Conservation (phyloP, 2,329 filamentous ascomycete species). For the Clarireedia hainanense region DNA sequence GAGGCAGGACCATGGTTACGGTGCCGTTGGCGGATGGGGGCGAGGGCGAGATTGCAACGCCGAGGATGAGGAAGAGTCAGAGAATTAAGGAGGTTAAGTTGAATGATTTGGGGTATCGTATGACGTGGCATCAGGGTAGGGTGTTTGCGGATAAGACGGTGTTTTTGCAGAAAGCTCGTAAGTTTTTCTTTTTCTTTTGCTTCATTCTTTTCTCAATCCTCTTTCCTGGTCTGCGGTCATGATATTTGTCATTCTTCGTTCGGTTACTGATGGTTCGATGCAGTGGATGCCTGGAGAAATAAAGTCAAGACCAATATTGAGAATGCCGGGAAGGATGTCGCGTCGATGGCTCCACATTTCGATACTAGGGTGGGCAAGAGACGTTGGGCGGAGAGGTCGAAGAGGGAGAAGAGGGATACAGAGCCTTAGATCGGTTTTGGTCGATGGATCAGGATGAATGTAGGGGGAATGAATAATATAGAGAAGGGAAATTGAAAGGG, state of each 20-base stretch:
- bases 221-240: neutral
- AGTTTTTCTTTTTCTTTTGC: slow-evolving; percentile 36
- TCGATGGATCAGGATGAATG: too few species aligned
- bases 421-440: neutral
- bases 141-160: slow-evolving; percentile 81
- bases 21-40: slow-evolving; percentile 62
- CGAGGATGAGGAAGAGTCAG: slow-evolving; percentile 60
- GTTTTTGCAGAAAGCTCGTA: slow-evolving; percentile 85
- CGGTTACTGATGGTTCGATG: neutral
- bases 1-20: slow-evolving; percentile 44
- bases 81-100: slow-evolving; percentile 79
- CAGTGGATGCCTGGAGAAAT: slow-evolving; percentile 90
- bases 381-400: slow-evolving; percentile 55
- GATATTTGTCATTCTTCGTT: neutral
- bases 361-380: slow-evolving; percentile 84
- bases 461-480: too few species aligned
- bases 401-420: slow-evolving; percentile 26
- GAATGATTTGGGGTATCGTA: slow-evolving; percentile 88
- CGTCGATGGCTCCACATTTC: slow-evolving; percentile 66
- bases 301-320: slow-evolving; percentile 83
- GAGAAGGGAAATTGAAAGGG: too few species aligned
- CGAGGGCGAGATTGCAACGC: slow-evolving; percentile 67
- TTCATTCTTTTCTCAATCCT: neutral
- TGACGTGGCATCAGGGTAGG: slow-evolving; percentile 94
- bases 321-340: slow-evolving; percentile 65